A percentile compares a stretch with the other conserved stretches of the same genome.
phyloP scores from a whole-genome alignment of 1,284 basidiomycete species.

The Papiliotrema nemorosa region DNA sequence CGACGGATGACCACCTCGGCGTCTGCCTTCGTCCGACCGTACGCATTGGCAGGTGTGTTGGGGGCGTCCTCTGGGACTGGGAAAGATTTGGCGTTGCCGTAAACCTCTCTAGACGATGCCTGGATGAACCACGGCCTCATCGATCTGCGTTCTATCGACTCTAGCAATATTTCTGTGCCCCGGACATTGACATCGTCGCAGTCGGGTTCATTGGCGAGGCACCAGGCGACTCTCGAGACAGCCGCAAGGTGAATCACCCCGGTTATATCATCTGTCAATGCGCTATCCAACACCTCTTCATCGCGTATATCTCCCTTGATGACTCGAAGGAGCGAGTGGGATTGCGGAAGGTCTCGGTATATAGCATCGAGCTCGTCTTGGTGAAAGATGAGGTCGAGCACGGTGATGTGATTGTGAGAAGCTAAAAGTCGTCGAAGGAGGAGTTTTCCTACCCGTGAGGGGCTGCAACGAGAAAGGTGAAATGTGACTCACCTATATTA shows the following conservation, averaged over 20 bases:
- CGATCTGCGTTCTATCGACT: constrained; percentile 8
- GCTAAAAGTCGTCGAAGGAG: constrained; percentile 18
- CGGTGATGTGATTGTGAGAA: constrained; percentile 15
- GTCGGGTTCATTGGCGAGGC: constrained; percentile 31
- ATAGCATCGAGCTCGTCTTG: constrained; percentile 20
- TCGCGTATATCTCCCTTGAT: constrained; percentile 29
- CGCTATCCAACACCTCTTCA: constrained; percentile 5
- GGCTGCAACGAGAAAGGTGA: not conserved
- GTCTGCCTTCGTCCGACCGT: constrained; percentile 25
- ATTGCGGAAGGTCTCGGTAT: constrained; percentile 7
- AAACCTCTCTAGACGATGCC: constrained; percentile 33
- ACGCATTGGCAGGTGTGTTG: constrained; percentile 27
- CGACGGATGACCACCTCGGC: constrained; percentile 22
- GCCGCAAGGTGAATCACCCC: constrained; percentile 39
- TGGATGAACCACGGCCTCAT: constrained; percentile 33
- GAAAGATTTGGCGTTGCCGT: constrained; percentile 20
- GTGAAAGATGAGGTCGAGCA: constrained; percentile 26
- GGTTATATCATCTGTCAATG: constrained; percentile 18
- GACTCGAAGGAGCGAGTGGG: constrained; percentile 11
- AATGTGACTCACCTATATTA: constrained; percentile 13
- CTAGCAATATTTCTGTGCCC: constrained; percentile 24
- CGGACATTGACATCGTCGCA: constrained; percentile 37
- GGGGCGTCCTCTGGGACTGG: constrained; percentile 24
- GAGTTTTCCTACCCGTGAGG: constrained; percentile 21
- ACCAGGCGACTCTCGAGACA: constrained; percentile 32